Conservation (phyloP, 2,329 filamentous ascomycete genomes). For the Botryotinia convoluta region DNA sequence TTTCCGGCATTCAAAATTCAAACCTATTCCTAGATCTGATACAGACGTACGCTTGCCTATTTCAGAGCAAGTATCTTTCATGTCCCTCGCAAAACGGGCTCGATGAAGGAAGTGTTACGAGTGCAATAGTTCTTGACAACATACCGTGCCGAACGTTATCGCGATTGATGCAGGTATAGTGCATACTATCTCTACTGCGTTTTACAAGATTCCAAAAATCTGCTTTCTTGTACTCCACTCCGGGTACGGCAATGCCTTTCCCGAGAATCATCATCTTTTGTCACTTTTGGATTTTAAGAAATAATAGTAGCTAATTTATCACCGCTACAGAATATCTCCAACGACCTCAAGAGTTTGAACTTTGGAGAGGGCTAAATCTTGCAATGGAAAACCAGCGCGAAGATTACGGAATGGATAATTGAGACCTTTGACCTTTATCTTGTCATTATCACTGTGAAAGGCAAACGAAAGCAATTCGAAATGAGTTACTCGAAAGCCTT, state of each 20-base stretch:
- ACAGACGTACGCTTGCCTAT: not conserved
- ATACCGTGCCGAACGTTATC: slow-evolving; percentile 4
- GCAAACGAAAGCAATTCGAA: not conserved
- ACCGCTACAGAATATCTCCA: not conserved
- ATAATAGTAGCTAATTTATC: not conserved
- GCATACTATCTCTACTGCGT: not conserved
- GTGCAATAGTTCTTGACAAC: not conserved
- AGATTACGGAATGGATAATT: not conserved
- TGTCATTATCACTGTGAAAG: not conserved
- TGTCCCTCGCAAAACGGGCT: not conserved
- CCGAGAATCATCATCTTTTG: not conserved
- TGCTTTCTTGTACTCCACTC: not conserved
- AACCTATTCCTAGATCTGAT: not conserved
- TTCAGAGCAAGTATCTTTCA: not conserved
- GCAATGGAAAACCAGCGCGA: not conserved
- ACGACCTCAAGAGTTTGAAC: too few species aligned
- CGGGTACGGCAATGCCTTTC: not conserved
- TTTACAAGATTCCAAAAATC: not conserved
- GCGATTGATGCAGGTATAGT: not conserved
- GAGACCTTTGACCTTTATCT: not conserved
- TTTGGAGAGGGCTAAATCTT: not conserved
- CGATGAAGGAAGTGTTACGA: slow-evolving; percentile 3
- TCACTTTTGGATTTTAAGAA: not conserved
- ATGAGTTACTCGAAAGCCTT: not conserved
- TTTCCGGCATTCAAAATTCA: not conserved